A percentile compares a stretch with the other conserved stretches of the same genome.
phyloP scores from a whole-genome alignment of 306 rosid genomes.

The Rosa persica region DNA sequence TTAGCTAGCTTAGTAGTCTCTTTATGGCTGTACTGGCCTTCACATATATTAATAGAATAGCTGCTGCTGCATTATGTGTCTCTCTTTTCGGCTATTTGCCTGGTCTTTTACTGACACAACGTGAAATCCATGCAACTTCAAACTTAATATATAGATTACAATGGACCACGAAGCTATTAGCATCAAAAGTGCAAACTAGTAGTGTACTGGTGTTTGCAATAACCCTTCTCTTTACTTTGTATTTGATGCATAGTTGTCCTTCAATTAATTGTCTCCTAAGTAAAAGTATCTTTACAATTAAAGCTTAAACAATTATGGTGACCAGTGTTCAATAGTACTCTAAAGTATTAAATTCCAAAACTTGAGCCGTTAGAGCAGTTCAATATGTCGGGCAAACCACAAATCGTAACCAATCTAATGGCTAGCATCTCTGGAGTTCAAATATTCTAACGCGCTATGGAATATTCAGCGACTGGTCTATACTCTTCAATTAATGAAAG shows the following conservation, averaged over 20 bases:
- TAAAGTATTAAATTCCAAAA: background rate
- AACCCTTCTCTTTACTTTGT: background rate
- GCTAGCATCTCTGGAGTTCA: no score
- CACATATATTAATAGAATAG: background rate
- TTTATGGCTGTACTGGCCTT: background rate
- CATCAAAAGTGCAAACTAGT: background rate
- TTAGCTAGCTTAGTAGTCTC: background rate
- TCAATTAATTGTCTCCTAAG: background rate
- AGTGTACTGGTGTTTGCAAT: background rate
- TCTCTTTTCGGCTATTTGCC: slow-evolving; percentile 43
- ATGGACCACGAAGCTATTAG: background rate
- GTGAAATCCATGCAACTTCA: slow-evolving; percentile 21
- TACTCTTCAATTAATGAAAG: background rate
- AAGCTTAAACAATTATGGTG: background rate
- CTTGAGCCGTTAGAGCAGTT: background rate
- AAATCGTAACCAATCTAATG: no score
- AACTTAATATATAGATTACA: background rate
- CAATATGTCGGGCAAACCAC: no score
- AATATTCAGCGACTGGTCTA: no score
- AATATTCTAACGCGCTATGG: no score
- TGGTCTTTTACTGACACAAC: slow-evolving; percentile 48
- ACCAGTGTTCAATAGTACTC: background rate
- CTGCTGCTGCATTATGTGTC: slow-evolving; percentile 18
- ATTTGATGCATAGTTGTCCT: background rate
- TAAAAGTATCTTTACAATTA: background rate